Base-by-base conservation (phyloP, 2,329 filamentous ascomycete species). In the Epichloe aotearoae region DNA sequence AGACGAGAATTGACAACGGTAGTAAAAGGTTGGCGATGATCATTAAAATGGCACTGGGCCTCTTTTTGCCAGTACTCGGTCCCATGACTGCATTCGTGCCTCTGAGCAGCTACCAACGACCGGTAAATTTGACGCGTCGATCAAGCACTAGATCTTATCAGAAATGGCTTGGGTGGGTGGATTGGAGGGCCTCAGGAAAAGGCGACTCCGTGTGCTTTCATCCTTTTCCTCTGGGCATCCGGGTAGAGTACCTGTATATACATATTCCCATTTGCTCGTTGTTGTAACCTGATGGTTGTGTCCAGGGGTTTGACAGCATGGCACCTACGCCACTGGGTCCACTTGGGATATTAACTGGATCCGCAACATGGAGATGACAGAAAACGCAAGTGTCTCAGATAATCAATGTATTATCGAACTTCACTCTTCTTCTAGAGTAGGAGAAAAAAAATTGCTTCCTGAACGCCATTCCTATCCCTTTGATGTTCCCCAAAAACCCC, bases 1-100 rank as follows among this genome's bases (percentile, higher is more conserved):
- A 97, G 56, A 84, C 68, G 50, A 85, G 58, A 56, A 90, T 80
- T 45, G 88, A 83, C 50, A 85, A 62, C 3, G 87, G 86, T 43
- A 95, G 80, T 54, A 95, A 69, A 34, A 89, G 51, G 66, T 96
- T 95, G 61, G 88, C 84, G 56, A 80, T 67, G 48, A 77, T 63
- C 54, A 89, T 77, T 55, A 77, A 63, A 48, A 72, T 50, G 53
- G 64, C 66, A 52, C 63, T 63, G 52, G 59, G 51, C 44, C 61
- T 53, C 41, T 60, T 54, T 44, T 60, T 61, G 55, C 59, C 56
- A 51, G 59, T 55, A 26, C 48, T 56, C 47, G 53, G 46, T 53
- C 58, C 55, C 51, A 60, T 58, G 60, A 59, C 64, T 46, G 54
- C 51, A 50, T 23, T 39, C 49, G 37, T 36, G 33, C 47, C 30